Evolutionary conservation across 2,329 filamentous ascomycete species (phyloP).

Genomic region (Bipolaris sorokiniana): DNA sequence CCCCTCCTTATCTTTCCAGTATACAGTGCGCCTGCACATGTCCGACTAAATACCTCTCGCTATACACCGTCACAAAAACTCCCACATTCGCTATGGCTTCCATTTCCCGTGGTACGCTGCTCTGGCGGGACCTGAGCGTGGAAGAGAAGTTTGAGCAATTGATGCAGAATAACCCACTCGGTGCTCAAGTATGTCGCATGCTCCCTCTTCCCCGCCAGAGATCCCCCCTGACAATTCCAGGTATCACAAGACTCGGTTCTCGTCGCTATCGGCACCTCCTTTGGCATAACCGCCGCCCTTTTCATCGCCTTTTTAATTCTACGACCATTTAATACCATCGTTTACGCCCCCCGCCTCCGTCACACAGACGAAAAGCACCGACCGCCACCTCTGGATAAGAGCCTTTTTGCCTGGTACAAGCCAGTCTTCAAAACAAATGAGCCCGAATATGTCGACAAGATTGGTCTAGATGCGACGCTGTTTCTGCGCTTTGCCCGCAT

Average conservation of each 20-base stretch:
- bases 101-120: constrained; percentile 19
- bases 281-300: constrained; percentile 75
- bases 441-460: constrained; percentile 74
- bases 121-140: constrained; percentile 38
- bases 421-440: constrained; percentile 82
- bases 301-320: constrained; percentile 85
- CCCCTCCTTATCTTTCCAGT: neutral
- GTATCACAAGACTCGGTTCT: constrained; percentile 69
- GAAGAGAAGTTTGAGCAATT: constrained; percentile 41
- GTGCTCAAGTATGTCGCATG: constrained; percentile 26
- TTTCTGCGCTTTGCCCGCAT: constrained; percentile 89
- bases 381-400: constrained; percentile 83
- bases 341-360: constrained; percentile 93
- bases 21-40: neutral
- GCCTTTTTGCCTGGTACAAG: constrained; percentile 84
- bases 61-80: neutral
- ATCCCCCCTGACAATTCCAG: constrained; percentile 46
- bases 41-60: constrained; percentile 3
- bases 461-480: constrained; percentile 88
- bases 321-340: constrained; percentile 86
- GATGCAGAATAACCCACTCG: constrained; percentile 40
- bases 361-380: constrained; percentile 89
- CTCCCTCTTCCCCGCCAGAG: neutral
- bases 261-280: constrained; percentile 79
- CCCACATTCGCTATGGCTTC: constrained; percentile 31